Evolutionary conservation across 495 filamentous ascomycete genomes (phyloP).

Genomic region (Lasiosphaeria ovina): DNA sequence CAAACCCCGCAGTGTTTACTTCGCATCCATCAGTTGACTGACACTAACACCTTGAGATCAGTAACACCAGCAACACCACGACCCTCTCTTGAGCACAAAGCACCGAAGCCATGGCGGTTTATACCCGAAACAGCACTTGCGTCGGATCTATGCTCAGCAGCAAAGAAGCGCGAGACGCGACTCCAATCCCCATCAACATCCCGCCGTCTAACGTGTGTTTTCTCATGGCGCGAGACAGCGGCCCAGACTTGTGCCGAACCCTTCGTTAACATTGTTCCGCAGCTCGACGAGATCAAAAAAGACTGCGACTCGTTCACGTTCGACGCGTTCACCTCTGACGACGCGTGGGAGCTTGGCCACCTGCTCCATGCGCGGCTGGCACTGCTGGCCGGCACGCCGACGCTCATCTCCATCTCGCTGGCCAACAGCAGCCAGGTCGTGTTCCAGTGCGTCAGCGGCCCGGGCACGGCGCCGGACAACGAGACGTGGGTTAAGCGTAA

Average conservation of each 20-base stretch:
- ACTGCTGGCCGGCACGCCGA: constrained; percentile 48
- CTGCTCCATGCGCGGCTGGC: constrained; percentile 62
- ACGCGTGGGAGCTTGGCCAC: constrained; percentile 65
- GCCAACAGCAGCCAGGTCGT: constrained; percentile 53
- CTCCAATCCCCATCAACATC: not conserved
- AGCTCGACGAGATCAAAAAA: constrained; percentile 9
- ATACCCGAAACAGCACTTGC: too few relatives aligned
- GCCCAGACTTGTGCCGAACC: not conserved
- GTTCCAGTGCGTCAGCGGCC: constrained; percentile 46
- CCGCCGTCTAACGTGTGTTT: constrained; percentile 1
- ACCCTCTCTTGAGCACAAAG: too few relatives aligned
- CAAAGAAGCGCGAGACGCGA: too few relatives aligned
- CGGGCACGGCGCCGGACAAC: constrained; percentile 61
- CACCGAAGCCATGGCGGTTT: too few relatives aligned
- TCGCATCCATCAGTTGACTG: too few relatives aligned
- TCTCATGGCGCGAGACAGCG: too few relatives aligned
- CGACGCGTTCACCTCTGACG: constrained; percentile 59
- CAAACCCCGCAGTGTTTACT: too few relatives aligned
- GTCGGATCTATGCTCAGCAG: too few relatives aligned
- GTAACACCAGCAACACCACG: too few relatives aligned
- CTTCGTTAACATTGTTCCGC: not conserved
- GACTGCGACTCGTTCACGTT: constrained; percentile 47
- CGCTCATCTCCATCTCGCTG: constrained; percentile 65
- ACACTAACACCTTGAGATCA: too few relatives aligned
- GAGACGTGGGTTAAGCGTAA: constrained; percentile 63